Evolutionary conservation across 108 stramenopile species (phyloP).

Genomic region (Chaetoceros muelleri): DNA sequence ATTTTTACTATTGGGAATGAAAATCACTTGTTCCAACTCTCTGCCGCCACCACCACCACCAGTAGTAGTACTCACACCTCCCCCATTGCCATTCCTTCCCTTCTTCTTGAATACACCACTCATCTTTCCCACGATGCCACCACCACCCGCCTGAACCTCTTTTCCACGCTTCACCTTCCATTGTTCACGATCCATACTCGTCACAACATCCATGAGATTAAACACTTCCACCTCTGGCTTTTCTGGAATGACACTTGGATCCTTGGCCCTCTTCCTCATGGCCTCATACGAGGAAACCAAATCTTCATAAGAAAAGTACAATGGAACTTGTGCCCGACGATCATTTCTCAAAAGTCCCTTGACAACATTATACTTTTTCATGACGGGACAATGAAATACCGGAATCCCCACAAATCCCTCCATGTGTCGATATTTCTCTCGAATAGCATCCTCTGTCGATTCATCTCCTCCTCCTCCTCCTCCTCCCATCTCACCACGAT

Average conservation of each 20-base stretch:
- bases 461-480: slow-evolving; percentile 20
- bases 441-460: slow-evolving; percentile 4
- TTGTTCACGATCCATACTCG: slow-evolving; percentile 57
- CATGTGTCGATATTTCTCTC: slow-evolving; percentile 46
- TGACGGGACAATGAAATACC: slow-evolving; percentile 55
- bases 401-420: slow-evolving; percentile 69
- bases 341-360: slow-evolving; percentile 33
- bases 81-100: neutral
- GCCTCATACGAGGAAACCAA: slow-evolving; percentile 52
- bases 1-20: neutral
- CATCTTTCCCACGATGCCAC: slow-evolving; percentile 20
- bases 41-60: no score
- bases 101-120: slow-evolving; percentile 17
- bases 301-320: slow-evolving; percentile 83
- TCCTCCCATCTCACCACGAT: slow-evolving; percentile 32
- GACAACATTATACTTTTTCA: slow-evolving; percentile 28
- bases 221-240: slow-evolving; percentile 64
- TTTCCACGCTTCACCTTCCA: slow-evolving; percentile 20
- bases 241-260: slow-evolving; percentile 31
- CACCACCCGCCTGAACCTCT: slow-evolving; percentile 22
- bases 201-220: slow-evolving; percentile 69
- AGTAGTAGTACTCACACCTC: neutral
- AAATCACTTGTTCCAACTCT: slow-evolving; percentile 27
- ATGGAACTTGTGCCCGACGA: slow-evolving; percentile 31
- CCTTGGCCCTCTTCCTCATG: slow-evolving; percentile 12